phyloP scores from a whole-genome alignment of 805 yeast species.

The Candida pseudofarinosa region DNA sequence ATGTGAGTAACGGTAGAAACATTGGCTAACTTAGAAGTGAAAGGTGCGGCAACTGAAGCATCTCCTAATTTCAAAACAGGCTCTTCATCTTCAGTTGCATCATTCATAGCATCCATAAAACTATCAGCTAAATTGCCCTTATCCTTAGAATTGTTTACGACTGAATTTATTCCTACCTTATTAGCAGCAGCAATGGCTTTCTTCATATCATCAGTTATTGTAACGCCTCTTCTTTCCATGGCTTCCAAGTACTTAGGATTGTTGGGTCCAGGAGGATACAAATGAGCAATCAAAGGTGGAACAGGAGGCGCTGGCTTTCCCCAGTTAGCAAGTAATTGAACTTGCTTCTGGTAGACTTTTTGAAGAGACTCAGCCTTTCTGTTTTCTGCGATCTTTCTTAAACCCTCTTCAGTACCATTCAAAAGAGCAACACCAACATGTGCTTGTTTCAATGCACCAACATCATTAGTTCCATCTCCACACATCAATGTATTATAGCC shows the following conservation, averaged over 20 bases:
- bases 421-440: conserved; percentile 97
- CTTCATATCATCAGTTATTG: conserved; percentile 70
- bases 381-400: conserved; percentile 83
- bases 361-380: conserved; percentile 61
- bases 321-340: conserved; percentile 76
- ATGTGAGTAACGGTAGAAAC: conserved; percentile 91
- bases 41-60: conserved; percentile 99
- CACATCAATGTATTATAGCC: conserved; percentile 97
- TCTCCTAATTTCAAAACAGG: conserved; percentile 95
- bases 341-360: conserved; percentile 79
- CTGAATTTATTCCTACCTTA: conserved; percentile 32
- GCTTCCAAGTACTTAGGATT: conserved; percentile 88
- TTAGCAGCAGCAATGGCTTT: conserved; percentile 54
- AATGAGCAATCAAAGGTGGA: conserved; percentile 84
- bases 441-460: conserved; percentile 98
- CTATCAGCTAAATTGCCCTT: conserved; percentile 53
- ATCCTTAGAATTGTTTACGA: conserved; percentile 27
- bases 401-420: conserved; percentile 93
- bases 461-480: conserved; percentile 99
- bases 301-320: conserved; percentile 77
- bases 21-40: conserved; percentile 88
- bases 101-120: conserved; percentile 51
- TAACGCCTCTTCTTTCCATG: conserved; percentile 78
- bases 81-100: conserved; percentile 74
- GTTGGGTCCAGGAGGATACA: conserved; percentile 91